Base-by-base conservation (phyloP, 2,329 filamentous ascomycete genomes). In the Diaporthe citriasiana region DNA sequence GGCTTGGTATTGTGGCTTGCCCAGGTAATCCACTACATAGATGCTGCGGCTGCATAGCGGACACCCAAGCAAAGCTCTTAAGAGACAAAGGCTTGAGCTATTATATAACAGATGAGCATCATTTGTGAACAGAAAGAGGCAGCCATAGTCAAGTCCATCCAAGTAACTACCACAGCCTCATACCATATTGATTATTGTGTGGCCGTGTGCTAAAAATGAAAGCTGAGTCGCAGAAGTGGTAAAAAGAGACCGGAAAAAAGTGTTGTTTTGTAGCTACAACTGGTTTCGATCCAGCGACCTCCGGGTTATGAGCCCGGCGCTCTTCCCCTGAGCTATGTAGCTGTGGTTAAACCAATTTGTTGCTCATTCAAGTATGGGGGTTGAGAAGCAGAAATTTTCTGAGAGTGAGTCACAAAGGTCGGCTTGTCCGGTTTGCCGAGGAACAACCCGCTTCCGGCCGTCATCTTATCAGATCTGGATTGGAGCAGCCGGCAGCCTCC, bases 241-340 rank as follows among this genome's bases (percentile, higher is more conserved):
- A 57, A 69, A 40, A 59, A 10, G 2, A 59, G 27, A 25, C 27
- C 12, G 15, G 59, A 33, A 71, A 68, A 56, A 47, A 1, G 13
- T 35, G 3, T 27, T 45, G 33, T 19, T n/a, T n/a, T 70, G 40
- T 72, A 72, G 70, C 73, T 72, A 69, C 53, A 72, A 65, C 51
- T 66, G 59, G 72, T 74, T 74, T 74, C 73, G 73, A 74, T 74
- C 73, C 70, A 68, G 60, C 56, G 70, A 69, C 73, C 73, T 74
- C 73, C 73, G 73, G 59, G 73, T 74, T 74, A 74, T 74, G 73
- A 74, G 73, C 73, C 56, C 73, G 73, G 63, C 73, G 73, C 73
- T 74, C 73, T 74, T 70, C 70, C 70, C 55, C 73, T 73, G 73
- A 74, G 73, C 73, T 74, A 74, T 51, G 55, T 56, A 74, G 73